Percentiles rank a stretch among this genome's conserved stretches.
Conservation (phyloP, 2,329 filamentous ascomycete species). For the Trichoderma hamatum region DNA sequence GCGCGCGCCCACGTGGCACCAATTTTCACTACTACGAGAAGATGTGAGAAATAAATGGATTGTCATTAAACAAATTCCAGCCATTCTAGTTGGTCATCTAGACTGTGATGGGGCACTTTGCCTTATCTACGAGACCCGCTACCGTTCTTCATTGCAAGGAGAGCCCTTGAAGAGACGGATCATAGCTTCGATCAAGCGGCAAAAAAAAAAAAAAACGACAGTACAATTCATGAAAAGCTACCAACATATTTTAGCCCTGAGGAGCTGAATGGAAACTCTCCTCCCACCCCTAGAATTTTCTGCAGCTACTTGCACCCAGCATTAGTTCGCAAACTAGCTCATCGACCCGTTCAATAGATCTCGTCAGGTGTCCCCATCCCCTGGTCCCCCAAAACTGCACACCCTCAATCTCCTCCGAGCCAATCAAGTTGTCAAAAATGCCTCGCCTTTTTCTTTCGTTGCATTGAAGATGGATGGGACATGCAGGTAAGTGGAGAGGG, state of each 20-base stretch:
- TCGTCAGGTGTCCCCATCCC: constrained; percentile 1
- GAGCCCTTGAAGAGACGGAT: background rate
- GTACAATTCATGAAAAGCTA: background rate
- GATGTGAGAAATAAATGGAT: background rate
- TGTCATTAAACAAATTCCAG: background rate
- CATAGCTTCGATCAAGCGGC: background rate
- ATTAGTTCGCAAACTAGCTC: background rate
- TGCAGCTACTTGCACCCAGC: background rate
- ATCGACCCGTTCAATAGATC: constrained; percentile 20
- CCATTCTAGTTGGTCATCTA: background rate
- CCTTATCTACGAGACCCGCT: constrained; percentile 13
- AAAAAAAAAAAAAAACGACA: background rate
- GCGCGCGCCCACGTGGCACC: background rate
- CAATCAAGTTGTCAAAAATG: background rate
- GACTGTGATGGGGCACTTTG: background rate
- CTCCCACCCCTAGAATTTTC: background rate
- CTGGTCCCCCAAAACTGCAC: background rate
- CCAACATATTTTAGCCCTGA: background rate
- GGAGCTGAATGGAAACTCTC: background rate
- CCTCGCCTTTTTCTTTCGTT: background rate
- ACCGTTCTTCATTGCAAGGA: constrained; percentile 9
- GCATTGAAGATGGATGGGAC: background rate
- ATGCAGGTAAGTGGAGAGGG: background rate
- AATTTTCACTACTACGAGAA: background rate
- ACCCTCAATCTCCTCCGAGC: constrained; percentile 6